Percentiles rank a stretch among this genome's conserved stretches.
Evolutionary conservation across 2,329 filamentous ascomycete genomes (phyloP).

Genomic region (Scedosporium apiospermum): DNA sequence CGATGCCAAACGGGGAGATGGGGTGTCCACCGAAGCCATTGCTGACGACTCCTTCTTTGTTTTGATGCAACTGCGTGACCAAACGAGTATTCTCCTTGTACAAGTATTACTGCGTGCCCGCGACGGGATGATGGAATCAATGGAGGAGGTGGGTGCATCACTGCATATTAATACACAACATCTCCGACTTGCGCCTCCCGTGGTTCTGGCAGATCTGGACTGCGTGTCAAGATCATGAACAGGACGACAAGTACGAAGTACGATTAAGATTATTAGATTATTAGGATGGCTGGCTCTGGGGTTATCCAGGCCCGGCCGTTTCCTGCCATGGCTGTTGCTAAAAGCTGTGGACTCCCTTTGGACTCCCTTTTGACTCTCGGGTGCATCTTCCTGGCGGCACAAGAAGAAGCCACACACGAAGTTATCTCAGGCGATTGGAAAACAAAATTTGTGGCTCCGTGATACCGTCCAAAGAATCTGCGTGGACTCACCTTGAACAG

Average conservation of each 20-base stretch:
- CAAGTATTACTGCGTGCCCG: background rate
- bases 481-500: no score
- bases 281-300: no score
- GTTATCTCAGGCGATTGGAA: no score
- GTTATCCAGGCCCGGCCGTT: background rate
- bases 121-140: background rate
- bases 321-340: background rate
- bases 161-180: background rate
- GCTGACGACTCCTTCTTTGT: background rate
- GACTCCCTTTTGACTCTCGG: no score
- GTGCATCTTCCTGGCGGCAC: no score
- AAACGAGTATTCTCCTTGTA: background rate
- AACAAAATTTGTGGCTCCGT: no score
- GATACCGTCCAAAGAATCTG: no score
- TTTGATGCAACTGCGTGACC: background rate
- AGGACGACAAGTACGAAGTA: background rate
- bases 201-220: background rate
- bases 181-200: background rate
- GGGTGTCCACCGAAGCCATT: background rate
- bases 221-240: background rate
- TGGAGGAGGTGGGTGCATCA: background rate
- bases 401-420: no score
- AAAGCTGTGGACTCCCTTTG: no score
- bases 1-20: background rate
- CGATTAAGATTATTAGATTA: background rate